Base-by-base conservation (phyloP, 306 rosid genomes). In the Pterocarpus santalinus region DNA sequence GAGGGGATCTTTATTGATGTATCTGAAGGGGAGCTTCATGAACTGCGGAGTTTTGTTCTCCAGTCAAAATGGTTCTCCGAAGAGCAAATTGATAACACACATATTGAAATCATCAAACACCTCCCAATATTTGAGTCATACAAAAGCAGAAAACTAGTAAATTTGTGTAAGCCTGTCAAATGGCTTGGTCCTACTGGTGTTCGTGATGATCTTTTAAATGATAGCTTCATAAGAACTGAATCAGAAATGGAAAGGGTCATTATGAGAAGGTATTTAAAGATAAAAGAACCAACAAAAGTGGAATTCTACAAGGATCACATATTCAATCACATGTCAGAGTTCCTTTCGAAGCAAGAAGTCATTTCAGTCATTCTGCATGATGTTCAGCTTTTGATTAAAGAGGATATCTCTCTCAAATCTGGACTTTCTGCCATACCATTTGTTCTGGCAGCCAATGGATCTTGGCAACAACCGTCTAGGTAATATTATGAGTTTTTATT, bases 51-150 rank as follows among this genome's bases (percentile, higher is more conserved):
- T 85, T 95, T 91, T 86, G 75, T 95, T 89, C 97, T 95, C 86
- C 99, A 95, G 91, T 91, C 97, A 30, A 95, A 91, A 80, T 95
- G 99, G 99, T 95, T 93, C 85, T 75, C 74, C 44, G 99, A 95
- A 82, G 94, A 79, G 82, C 82, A 91, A 80, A 72, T 95, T 64
- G 97, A 87, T 90, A 69, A 73, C 53, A 79, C 63, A 39, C 95
- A 95, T 72, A 74, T 90, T 82, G 94, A 90, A 77, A 82, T 89
- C 73, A 85, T 93, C 80, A 95, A 81, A 79, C 85, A 83, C 80
- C 92, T 95, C 79, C 99, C 99, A 4, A 85, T 95, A 79, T 95
- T 95, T 84, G 97, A 89, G 90, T 95, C 97, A 17, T 88, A 88
- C 81, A 87, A 85, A 86, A 89, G 90, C 83, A 90, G 99, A 83